phyloP scores from a whole-genome alignment of 1,284 basidiomycete genomes.

The Ustilago shanxiensis region DNA sequence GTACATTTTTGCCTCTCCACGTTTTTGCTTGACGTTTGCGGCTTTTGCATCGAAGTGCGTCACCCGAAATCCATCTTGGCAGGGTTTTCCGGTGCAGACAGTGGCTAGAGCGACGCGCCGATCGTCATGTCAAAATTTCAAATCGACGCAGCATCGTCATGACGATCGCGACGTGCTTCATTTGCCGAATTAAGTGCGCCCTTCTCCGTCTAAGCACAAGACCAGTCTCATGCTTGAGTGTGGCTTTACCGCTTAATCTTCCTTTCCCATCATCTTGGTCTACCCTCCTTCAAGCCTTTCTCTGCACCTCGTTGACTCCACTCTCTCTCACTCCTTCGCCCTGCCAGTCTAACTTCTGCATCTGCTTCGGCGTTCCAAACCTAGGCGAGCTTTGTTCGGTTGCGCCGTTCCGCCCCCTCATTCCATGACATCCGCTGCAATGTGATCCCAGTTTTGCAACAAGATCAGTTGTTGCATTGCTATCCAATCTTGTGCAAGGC shows the following conservation, averaged over 20 bases:
- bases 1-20: background rate
- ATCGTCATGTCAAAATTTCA: conserved; percentile 14
- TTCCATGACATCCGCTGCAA: too few relatives aligned
- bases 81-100: too few relatives aligned
- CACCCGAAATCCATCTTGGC: background rate
- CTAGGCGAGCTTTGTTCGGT: background rate
- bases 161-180: conserved; percentile 23
- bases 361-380: background rate
- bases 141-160: conserved; percentile 7
- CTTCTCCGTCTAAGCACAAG: conserved; percentile 12
- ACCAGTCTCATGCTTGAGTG: background rate
- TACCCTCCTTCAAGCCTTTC: too few relatives aligned
- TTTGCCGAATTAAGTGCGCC: conserved; percentile 9
- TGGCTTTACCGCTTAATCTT: conserved; percentile 4
- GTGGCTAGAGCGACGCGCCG: conserved; percentile 17
- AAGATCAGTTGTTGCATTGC: too few relatives aligned
- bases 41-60: conserved; percentile 1
- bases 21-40: conserved; percentile 5
- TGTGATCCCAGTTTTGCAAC: too few relatives aligned
- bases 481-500: too few relatives aligned
- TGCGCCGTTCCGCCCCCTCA: background rate
- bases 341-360: background rate
- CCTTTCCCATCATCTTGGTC: too few relatives aligned
- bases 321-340: too few relatives aligned
- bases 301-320: background rate